A percentile compares a stretch with the other conserved stretches of the same genome.
Conservation (phyloP, 2,329 filamentous ascomycete genomes). For the Claviceps fusiformis region DNA sequence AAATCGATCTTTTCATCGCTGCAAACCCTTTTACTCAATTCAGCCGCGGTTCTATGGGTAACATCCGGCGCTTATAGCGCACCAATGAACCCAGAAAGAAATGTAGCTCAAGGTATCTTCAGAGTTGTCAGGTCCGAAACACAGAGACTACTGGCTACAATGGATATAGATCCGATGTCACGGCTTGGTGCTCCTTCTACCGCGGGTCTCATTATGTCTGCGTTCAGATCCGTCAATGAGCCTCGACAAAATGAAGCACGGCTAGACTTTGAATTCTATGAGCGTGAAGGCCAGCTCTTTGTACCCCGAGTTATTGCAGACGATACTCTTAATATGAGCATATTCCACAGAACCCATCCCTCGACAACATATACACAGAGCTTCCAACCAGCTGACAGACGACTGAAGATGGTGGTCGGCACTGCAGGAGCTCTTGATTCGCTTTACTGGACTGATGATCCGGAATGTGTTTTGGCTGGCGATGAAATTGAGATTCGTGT, state of each 20-base stretch:
- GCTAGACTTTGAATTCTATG: conserved; percentile 18
- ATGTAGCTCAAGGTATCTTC: conserved; percentile 32
- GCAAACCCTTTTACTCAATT: conserved; percentile 21
- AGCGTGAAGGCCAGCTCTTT: conserved; percentile 14
- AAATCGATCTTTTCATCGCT: conserved; percentile 23
- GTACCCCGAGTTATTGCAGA: conserved; percentile 17
- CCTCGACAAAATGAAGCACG: background rate
- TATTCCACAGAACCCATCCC: conserved; percentile 15
- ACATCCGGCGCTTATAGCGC: conserved; percentile 24
- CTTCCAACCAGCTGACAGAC: conserved; percentile 24
- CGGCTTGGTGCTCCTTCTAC: conserved; percentile 6
- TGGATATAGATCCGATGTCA: conserved; percentile 28
- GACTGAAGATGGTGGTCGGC: conserved; percentile 25
- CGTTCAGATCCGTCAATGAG: conserved; percentile 8
- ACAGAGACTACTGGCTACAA: conserved; percentile 28
- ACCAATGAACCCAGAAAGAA: conserved; percentile 23
- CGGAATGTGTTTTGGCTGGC: conserved; percentile 14
- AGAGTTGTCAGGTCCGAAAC: conserved; percentile 33
- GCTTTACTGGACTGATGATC: conserved; percentile 25
- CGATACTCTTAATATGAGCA: conserved; percentile 7
- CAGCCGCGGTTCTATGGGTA: conserved; percentile 26
- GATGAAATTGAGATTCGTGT: conserved; percentile 29
- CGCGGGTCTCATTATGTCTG: conserved; percentile 19
- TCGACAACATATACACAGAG: conserved; percentile 17
- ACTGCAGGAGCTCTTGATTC: conserved; percentile 25